Base-by-base conservation (phyloP, 352 stramenopile species). In the Phytophthora foliorum region DNA sequence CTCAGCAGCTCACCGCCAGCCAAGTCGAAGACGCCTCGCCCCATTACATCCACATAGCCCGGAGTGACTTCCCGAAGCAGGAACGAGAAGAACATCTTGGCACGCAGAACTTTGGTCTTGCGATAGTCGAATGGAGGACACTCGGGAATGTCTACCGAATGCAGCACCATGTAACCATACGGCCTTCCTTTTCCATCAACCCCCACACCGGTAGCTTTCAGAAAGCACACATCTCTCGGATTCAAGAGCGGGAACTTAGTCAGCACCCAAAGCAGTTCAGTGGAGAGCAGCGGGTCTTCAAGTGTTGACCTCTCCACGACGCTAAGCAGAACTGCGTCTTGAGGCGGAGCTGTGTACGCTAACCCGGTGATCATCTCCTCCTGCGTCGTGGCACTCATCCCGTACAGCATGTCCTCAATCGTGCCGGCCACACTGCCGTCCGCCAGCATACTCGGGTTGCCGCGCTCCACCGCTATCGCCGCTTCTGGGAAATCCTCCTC, bases 351-450 rank as follows among this genome's bases (percentile, higher is more conserved):
- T 6, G 48, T 76, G 38, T 67, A 77, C 27, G 64, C 68, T 19
- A 80, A 70, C 14, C 51, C 65, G 19, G 80, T 79, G 32, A 78
- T 57, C 64, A 78, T 70, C 27, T 82, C 74, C 1, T 71, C 62
- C 41, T 70, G 68, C 2, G 75, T 72, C 11, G 61, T 68, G 31
- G 56, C 64, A 63, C 66, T 74, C 36, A 65, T 59, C 1, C 69
- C 80, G 57, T 79, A 89, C n/a, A 89, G 50, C 62, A 84, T 67
- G 24, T 84, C 73, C 41, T 84, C 76, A 9, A 85, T 67, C 7
- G 65, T 72, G 13, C 72, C 72, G 5, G 46, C 61, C 42, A 84
- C 59, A 19, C 36, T 66, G 9, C 80, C 80, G 25, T 77, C 32
- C 13, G 64, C 68, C 7, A 88, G 31, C 69, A 86, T 83, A 38